Conservation (phyloP, 345 rosid genomes). For the Pistacia atlantica region DNA sequence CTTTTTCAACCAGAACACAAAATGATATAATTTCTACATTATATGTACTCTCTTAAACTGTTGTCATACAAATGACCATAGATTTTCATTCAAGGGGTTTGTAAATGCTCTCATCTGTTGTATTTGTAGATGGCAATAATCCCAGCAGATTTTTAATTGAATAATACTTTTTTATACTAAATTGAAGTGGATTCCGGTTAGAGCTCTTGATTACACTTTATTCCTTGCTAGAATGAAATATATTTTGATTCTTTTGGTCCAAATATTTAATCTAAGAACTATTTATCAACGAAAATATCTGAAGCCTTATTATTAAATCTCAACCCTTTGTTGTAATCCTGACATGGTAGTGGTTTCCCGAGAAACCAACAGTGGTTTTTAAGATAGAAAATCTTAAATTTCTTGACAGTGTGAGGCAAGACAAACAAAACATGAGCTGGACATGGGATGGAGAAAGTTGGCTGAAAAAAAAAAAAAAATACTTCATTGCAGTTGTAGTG, state of each 20-base stretch:
- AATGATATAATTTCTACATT: neutral
- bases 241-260: neutral
- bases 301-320: neutral
- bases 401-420: neutral
- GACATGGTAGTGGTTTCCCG: neutral
- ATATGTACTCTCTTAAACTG: neutral
- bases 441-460: neutral
- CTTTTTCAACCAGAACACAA: neutral
- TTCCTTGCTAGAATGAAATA: neutral
- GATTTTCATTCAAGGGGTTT: neutral
- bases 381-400: neutral
- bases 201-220: neutral
- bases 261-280: neutral
- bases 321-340: neutral
- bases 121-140: neutral
- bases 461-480: no score
- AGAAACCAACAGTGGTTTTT: neutral
- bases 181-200: neutral
- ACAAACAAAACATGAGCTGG: neutral
- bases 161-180: neutral
- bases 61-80: neutral
- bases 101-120: neutral
- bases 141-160: neutral
- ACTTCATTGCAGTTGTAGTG: neutral
- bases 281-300: neutral